These are phyloP conservation scores for Citrus mangshanensis DNA, from an alignment of 345 rosid genomes.

Conservation along the genomic window DNA sequence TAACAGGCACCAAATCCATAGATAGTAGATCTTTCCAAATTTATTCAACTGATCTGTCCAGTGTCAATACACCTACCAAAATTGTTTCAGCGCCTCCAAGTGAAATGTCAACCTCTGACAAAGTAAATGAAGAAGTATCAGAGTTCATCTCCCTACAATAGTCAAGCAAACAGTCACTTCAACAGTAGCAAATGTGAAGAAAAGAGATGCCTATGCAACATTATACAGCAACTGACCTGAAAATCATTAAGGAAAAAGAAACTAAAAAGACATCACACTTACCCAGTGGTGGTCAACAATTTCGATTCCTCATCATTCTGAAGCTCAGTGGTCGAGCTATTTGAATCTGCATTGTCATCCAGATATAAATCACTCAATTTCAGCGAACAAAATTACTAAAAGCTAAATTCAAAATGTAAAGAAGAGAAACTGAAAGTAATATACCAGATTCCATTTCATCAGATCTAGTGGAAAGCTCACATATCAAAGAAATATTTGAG, in stretches of 20 bases:
- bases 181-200: constrained; percentile 9
- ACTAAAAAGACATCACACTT: constrained; percentile 8
- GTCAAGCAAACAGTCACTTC: constrained; percentile 20
- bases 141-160: constrained; percentile 50
- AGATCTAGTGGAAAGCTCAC: constrained; percentile 57
- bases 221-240: background rate
- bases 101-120: constrained; percentile 62
- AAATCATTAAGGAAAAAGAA: constrained; percentile 1
- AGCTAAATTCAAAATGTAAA: background rate
- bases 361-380: constrained; percentile 4
- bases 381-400: background rate
- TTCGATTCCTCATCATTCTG: constrained; percentile 35
- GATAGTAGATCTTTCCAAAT: background rate
- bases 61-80: constrained; percentile 48
- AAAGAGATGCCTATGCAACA: background rate
- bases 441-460: constrained; percentile 63
- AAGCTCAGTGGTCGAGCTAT: constrained; percentile 40
- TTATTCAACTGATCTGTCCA: background rate
- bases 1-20: background rate
- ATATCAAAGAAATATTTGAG: constrained; percentile 68
- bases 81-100: constrained; percentile 63
- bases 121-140: constrained; percentile 47
- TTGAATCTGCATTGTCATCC: constrained; percentile 41
- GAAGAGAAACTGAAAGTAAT: constrained; percentile 24
- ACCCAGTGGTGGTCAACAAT: constrained; percentile 38